Base-by-base conservation (phyloP, 2,329 filamentous ascomycete genomes). In the Venturia oleaginea region DNA sequence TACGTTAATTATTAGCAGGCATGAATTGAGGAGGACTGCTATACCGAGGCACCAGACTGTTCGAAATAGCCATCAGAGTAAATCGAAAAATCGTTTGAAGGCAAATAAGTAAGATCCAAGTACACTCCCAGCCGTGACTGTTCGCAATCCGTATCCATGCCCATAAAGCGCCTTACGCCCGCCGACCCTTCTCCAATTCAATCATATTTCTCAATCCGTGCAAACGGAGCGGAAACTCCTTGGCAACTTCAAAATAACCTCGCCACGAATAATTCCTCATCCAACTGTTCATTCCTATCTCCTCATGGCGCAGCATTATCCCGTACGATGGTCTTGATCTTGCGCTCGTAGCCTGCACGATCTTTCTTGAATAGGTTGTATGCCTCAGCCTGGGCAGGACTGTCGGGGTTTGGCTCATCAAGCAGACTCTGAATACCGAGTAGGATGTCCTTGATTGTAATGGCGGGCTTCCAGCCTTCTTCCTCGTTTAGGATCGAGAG, bases 351-450 rank as follows among this genome's bases (percentile, higher is more conserved):
- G 65, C 93, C 92, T 22, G 77, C 78, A 54, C 86, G 83, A 72
- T 99, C 93, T 75, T 92, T 92, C 82, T 96, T 97, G 76, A 91
- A 97, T 13, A 99, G 81, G 71, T 96, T 96, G 79, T 97, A 99
- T 0, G 94, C 95, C 70, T 99, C 94, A 2, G 94, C 93, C 76
- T 99, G 94, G 0, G 94, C 94, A 0, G 94, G 94, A 1, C 92
- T 96, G 61, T 99, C 94, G 3, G 93, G 94, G 74, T 99, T 99
- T 19, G 95, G 94, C 71, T 97, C 93, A 75, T 99, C 89, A 48
- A 99, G 86, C 1, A 99, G 84, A 71, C 96, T 93, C 76, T 99
- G 94, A 65, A 99, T 96, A 60, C 94, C 94, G 1, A 97, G 83
- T 6, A 97, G 84, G 68, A 99, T 97, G 78, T 97, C 92, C 79